Percentiles rank a stretch among this genome's conserved stretches.
phyloP scores from a whole-genome alignment of 257 asterid species.

The Solanum pennellii region DNA sequence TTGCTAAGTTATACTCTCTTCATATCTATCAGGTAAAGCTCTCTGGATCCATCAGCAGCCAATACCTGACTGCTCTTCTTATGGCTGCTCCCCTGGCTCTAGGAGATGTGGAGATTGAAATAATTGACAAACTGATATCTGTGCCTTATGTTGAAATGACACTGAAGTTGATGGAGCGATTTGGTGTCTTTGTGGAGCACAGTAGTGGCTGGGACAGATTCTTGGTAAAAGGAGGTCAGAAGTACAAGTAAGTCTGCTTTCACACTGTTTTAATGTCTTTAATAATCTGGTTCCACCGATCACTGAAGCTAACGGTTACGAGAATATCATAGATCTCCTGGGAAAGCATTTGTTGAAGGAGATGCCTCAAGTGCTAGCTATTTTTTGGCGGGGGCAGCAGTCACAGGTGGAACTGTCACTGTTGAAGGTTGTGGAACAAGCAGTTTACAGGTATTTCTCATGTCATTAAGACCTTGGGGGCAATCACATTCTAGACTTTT shows the following conservation, averaged over 20 bases:
- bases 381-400: conserved; percentile 98
- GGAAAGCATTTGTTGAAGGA: conserved; percentile 93
- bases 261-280: neutral
- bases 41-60: conserved; percentile 94
- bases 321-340: conserved; percentile 63
- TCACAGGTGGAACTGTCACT: conserved; percentile 84
- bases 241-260: conserved; percentile 57
- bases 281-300: neutral
- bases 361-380: conserved; percentile 99
- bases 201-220: conserved; percentile 78
- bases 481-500: neutral
- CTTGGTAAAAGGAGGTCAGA: conserved; percentile 84
- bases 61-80: conserved; percentile 91
- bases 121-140: conserved; percentile 81
- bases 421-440: conserved; percentile 99
- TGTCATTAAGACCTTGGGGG: neutral
- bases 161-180: conserved; percentile 93
- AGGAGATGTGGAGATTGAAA: conserved; percentile 92
- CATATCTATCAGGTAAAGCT: conserved; percentile 68
- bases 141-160: conserved; percentile 99
- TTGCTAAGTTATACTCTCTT: neutral
- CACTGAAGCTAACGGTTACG: neutral
- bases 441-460: conserved; percentile 77
- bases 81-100: conserved; percentile 93
- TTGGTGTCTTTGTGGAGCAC: conserved; percentile 87